Conservation (phyloP, 1,139 yeast species). For the Blastobotrys raffinosifermentans region DNA sequence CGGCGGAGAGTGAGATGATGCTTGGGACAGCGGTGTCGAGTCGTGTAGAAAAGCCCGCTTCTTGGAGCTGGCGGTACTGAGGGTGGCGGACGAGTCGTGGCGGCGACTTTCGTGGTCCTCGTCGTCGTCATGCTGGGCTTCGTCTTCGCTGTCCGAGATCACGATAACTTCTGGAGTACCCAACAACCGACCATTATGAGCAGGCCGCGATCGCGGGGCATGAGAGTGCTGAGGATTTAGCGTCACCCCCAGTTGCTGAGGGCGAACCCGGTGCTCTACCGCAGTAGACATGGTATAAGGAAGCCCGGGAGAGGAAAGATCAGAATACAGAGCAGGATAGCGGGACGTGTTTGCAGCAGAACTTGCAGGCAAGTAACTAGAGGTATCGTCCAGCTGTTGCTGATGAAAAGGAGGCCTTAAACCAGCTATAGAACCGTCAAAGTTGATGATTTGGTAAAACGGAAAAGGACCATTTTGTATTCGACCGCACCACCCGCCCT, state of each 20-base stretch:
- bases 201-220: background rate
- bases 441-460: too few relatives aligned
- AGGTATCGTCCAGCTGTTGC: too few relatives aligned
- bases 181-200: background rate
- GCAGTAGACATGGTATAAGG: background rate
- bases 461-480: too few relatives aligned
- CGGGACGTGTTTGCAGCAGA: too few relatives aligned
- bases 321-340: background rate
- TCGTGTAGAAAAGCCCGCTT: constrained; percentile 1
- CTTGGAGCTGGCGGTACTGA: constrained; percentile 1
- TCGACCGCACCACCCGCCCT: too few relatives aligned
- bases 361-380: too few relatives aligned
- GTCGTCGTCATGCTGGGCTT: constrained; percentile 8
- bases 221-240: too few relatives aligned
- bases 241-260: background rate
- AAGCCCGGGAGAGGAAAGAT: background rate
- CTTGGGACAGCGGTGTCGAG: background rate
- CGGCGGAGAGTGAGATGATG: background rate
- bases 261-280: background rate
- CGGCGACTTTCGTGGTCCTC: background rate
- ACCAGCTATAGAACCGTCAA: too few relatives aligned
- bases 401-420: too few relatives aligned
- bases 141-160: constrained; percentile 13
- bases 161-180: constrained; percentile 13
- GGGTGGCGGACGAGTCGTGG: constrained; percentile 3